Conservation (phyloP, 805 yeast genomes). For the Ogataea chonburiensis region DNA sequence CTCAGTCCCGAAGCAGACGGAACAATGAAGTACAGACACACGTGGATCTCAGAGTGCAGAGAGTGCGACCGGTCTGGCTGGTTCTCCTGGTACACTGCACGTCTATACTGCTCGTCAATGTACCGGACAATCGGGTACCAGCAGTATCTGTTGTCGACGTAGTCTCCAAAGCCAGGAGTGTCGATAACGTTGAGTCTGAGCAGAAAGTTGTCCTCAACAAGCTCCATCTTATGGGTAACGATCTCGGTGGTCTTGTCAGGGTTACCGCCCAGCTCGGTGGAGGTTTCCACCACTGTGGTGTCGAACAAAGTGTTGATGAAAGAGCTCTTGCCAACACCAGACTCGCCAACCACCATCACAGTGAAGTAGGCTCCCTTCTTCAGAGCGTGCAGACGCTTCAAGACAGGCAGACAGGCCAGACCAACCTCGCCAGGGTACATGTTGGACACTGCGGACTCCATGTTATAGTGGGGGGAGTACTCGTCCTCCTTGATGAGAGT, state of each 20-base stretch:
- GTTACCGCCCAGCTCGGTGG: slow-evolving; percentile 21
- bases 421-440: slow-evolving; percentile 30
- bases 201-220: slow-evolving; percentile 59
- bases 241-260: slow-evolving; percentile 37
- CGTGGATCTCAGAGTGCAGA: slow-evolving; percentile 73
- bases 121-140: slow-evolving; percentile 71
- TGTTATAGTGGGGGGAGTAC: slow-evolving; percentile 26
- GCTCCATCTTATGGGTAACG: slow-evolving; percentile 42
- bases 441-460: slow-evolving; percentile 28
- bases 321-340: slow-evolving; percentile 82
- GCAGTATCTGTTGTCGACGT: slow-evolving; percentile 59
- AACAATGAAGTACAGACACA: slow-evolving; percentile 76
- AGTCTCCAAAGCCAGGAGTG: slow-evolving; percentile 77
- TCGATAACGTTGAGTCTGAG: slow-evolving; percentile 63
- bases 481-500: slow-evolving; percentile 19
- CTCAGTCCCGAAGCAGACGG: slow-evolving; percentile 64
- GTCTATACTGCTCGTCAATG: slow-evolving; percentile 76
- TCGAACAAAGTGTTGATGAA: slow-evolving; percentile 80
- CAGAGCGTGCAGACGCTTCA: slow-evolving; percentile 32
- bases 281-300: slow-evolving; percentile 36
- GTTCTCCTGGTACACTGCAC: slow-evolving; percentile 69
- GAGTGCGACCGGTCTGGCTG: slow-evolving; percentile 60
- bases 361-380: slow-evolving; percentile 74
- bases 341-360: slow-evolving; percentile 80
- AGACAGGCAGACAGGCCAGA: slow-evolving; percentile 31